Percentiles rank a stretch among this genome's conserved stretches.
Conservation (phyloP, 2,329 filamentous ascomycete species). For the Alternaria dauci region DNA sequence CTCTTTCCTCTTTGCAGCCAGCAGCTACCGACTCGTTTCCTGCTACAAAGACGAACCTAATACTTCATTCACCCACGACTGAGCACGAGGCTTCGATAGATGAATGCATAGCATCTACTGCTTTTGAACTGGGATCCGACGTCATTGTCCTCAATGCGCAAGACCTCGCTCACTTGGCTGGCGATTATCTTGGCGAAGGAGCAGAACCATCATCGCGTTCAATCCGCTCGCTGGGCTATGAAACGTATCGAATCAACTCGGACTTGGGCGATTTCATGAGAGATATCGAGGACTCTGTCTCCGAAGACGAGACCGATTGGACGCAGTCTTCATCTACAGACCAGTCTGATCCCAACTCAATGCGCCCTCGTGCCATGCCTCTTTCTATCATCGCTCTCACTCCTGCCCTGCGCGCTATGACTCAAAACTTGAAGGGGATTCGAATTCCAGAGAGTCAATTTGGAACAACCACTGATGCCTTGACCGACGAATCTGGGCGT, state of each 20-base stretch:
- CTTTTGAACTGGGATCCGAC: slow-evolving; percentile 69
- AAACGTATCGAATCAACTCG: slow-evolving; percentile 58
- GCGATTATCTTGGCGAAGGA: slow-evolving; percentile 73
- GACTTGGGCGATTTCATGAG: slow-evolving; percentile 35
- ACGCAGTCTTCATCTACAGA: slow-evolving; percentile 23
- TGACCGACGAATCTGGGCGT: slow-evolving; percentile 27
- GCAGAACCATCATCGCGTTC: slow-evolving; percentile 58
- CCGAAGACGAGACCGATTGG: slow-evolving; percentile 52
- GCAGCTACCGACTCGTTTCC: slow-evolving; percentile 56
- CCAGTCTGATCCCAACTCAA: slow-evolving; percentile 18
- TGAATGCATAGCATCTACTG: slow-evolving; percentile 69
- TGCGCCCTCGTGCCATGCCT: slow-evolving; percentile 19
- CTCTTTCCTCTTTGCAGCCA: slow-evolving; percentile 50
- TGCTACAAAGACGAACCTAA: slow-evolving; percentile 63
- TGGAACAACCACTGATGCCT: slow-evolving; percentile 19
- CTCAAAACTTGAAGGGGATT: slow-evolving; percentile 24
- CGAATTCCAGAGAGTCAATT: slow-evolving; percentile 19
- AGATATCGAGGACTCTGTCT: slow-evolving; percentile 35
- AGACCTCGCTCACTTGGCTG: slow-evolving; percentile 73
- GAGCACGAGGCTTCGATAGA: slow-evolving; percentile 65
- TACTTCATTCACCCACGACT: slow-evolving; percentile 67
- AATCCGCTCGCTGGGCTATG: slow-evolving; percentile 62
- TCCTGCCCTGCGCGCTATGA: slow-evolving; percentile 29
- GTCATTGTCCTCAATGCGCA: slow-evolving; percentile 73
- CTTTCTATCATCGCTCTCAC: slow-evolving; percentile 32